These are phyloP conservation scores for Melastoma candidum DNA, from an alignment of 441 rosid species.

Conservation along the genomic window DNA sequence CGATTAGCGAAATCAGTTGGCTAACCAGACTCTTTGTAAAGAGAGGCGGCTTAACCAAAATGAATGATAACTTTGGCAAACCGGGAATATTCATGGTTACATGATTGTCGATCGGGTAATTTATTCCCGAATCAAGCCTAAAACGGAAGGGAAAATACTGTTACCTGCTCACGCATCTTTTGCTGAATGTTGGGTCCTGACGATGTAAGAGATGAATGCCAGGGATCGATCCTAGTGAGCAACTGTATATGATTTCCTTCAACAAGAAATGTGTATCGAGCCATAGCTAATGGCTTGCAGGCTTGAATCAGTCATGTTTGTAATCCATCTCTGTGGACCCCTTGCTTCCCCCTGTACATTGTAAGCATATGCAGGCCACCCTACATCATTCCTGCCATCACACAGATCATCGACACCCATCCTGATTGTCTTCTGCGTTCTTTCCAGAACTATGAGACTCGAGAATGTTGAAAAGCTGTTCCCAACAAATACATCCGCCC, in stretches of 20 bases:
- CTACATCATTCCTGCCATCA: slow-evolving; percentile 20
- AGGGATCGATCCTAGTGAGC: no score
- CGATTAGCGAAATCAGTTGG: no score
- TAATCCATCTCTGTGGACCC: slow-evolving; percentile 72
- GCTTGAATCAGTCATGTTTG: slow-evolving; percentile 73
- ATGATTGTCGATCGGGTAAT: no score
- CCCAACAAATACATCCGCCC: slow-evolving; percentile 78
- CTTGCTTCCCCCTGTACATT: slow-evolving; percentile 53
- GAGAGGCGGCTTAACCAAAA: no score
- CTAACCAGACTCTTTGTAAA: no score
- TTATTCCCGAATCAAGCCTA: no score
- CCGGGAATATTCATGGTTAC: no score
- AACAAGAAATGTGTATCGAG: slow-evolving; percentile 55
- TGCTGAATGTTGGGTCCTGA: no score
- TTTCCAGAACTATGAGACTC: slow-evolving; percentile 73
- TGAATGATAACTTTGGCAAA: no score
- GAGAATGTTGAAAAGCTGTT: slow-evolving; percentile 96
- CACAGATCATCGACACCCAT: slow-evolving; percentile 52
- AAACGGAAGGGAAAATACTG: no score
- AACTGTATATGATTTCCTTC: slow-evolving; percentile 13
- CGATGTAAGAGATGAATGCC: no score
- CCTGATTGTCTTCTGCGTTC: slow-evolving; percentile 68
- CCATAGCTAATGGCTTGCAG: slow-evolving; percentile 84
- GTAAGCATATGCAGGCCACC: slow-evolving; percentile 90
- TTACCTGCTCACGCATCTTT: no score